phyloP scores from a whole-genome alignment of 2,329 filamentous ascomycete species.

The Colletotrichum tropicale region DNA sequence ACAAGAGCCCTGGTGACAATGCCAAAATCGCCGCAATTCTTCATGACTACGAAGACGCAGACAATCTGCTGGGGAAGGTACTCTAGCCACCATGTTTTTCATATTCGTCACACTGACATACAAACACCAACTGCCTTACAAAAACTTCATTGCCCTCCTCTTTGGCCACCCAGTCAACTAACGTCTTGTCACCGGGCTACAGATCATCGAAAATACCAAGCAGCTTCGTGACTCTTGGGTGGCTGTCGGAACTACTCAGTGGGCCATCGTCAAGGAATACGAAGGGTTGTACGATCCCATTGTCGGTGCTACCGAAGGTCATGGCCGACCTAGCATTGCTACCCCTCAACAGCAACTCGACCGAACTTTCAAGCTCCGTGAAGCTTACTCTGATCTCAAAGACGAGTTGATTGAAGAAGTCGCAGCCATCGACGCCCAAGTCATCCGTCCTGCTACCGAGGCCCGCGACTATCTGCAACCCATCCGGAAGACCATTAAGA shows the following conservation, averaged over 20 bases:
- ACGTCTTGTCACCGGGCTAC: neutral
- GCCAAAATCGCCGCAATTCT: conserved; percentile 77
- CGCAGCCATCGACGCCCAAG: conserved; percentile 69
- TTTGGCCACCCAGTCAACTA: neutral
- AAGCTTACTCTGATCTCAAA: conserved; percentile 73
- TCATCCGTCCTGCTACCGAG: conserved; percentile 72
- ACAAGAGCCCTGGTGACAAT: conserved; percentile 73
- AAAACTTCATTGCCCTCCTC: neutral
- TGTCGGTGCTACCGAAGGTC: conserved; percentile 64
- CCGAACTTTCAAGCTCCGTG: conserved; percentile 67
- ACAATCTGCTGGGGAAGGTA: conserved; percentile 75
- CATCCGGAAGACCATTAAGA: conserved; percentile 83
- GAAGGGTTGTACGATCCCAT: conserved; percentile 80
- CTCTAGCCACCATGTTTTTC: conserved; percentile 4
- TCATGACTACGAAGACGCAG: conserved; percentile 81
- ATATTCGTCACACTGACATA: neutral
- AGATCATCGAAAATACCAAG: conserved; percentile 79
- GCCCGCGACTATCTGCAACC: conserved; percentile 73
- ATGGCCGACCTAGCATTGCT: conserved; percentile 56
- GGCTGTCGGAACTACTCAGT: conserved; percentile 71
- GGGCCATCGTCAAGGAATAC: conserved; percentile 69
- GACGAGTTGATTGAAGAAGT: conserved; percentile 75
- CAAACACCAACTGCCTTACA: neutral
- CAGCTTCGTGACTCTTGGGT: conserved; percentile 82
- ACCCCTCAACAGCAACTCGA: conserved; percentile 69